Conservation (phyloP, 306 rosid genomes). For the Pterocarpus macrocarpus region DNA sequence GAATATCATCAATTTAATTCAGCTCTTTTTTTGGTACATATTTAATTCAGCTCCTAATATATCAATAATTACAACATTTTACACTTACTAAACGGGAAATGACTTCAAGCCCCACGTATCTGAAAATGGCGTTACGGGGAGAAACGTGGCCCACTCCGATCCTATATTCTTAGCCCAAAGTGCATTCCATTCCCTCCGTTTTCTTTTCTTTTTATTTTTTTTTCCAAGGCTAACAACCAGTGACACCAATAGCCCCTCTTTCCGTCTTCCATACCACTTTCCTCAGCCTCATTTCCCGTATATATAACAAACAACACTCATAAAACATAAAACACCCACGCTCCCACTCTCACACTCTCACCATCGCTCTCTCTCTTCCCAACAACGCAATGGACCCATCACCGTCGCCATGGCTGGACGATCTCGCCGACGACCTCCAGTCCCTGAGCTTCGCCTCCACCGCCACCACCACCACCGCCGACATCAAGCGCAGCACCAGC, state of each 20-base stretch:
- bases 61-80: no score
- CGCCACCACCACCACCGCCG: constrained; percentile 57
- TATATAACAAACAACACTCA: no score
- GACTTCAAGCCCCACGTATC: no score
- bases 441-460: constrained; percentile 83
- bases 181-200: not conserved
- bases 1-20: no score
- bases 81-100: no score
- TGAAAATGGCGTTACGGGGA: not conserved
- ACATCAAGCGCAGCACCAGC: constrained; percentile 76
- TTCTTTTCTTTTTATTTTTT: no score
- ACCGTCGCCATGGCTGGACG: constrained; percentile 61
- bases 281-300: not conserved
- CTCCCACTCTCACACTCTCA: constrained; percentile 1
- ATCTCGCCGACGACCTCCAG: constrained; percentile 81
- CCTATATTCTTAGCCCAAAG: not conserved
- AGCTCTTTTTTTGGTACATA: no score
- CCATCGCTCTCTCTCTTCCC: constrained; percentile 20
- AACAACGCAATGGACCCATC: constrained; percentile 63
- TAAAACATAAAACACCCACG: not conserved
- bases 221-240: no score
- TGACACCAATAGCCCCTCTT: no score
- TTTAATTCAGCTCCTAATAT: no score
- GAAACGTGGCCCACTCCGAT: not conserved
- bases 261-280: not conserved